These are phyloP conservation scores for Yamadazyma diddensiae DNA, from an alignment of 1,139 yeast species.

Conservation along the genomic window DNA sequence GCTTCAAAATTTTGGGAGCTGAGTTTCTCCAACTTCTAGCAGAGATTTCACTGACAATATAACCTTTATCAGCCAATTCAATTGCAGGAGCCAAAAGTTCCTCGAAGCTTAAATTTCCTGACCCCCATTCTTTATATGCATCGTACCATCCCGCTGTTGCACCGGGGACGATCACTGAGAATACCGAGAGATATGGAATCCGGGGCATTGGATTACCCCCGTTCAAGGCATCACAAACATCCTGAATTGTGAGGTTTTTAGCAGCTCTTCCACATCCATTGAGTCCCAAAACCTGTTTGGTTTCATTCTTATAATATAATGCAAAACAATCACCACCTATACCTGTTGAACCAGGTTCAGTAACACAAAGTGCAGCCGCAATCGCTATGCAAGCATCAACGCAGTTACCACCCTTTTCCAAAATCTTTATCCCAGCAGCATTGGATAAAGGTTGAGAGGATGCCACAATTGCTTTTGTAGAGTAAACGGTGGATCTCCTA, in stretches of 20 bases:
- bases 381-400: slow-evolving; percentile 81
- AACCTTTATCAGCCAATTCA: slow-evolving; percentile 66
- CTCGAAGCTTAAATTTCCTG: slow-evolving; percentile 57
- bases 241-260: slow-evolving; percentile 45
- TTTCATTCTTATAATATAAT: slow-evolving; percentile 51
- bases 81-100: slow-evolving; percentile 71
- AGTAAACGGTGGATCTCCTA: slow-evolving; percentile 74
- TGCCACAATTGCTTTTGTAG: slow-evolving; percentile 71
- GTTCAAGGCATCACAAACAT: slow-evolving; percentile 41
- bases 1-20: slow-evolving; percentile 33
- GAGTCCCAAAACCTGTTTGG: slow-evolving; percentile 57
- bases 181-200: slow-evolving; percentile 48
- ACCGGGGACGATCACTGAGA: slow-evolving; percentile 23
- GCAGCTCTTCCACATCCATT: slow-evolving; percentile 82
- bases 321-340: slow-evolving; percentile 84
- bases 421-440: slow-evolving; percentile 66
- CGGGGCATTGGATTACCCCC: slow-evolving; percentile 40
- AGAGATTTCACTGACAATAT: slow-evolving; percentile 59
- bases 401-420: slow-evolving; percentile 75
- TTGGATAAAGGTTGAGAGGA: slow-evolving; percentile 78
- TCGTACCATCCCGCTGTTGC: slow-evolving; percentile 30
- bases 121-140: slow-evolving; percentile 68
- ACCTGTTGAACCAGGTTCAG: slow-evolving; percentile 79
- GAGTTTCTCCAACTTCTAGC: slow-evolving; percentile 50
- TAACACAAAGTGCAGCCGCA: slow-evolving; percentile 68